Base-by-base conservation (phyloP, 1,139 yeast genomes). In the Saccharomyces hybrid region DNA sequence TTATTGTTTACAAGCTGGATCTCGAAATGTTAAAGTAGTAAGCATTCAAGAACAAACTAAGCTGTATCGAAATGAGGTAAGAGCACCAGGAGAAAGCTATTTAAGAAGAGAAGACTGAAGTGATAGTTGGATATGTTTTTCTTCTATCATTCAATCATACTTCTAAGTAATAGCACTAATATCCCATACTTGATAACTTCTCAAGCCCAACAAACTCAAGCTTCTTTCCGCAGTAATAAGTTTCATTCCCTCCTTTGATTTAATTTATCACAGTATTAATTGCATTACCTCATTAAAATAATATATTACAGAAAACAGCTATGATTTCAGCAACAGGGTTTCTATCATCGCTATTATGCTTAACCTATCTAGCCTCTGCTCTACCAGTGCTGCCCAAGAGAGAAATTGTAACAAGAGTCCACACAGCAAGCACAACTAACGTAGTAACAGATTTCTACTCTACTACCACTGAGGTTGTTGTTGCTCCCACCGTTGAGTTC, bases 401-500 rank as follows among this genome's bases (percentile, higher is more conserved):
- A 34, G 72, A 68, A 47, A 63, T 81, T 27, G 75, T 84, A 54
- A 84, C 90, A 9, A 76, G 86, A 64, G 71, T 74, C 48, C 85
- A 81, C 63, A 83, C 88, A 28, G 89, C 88, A n/a, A 76, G 72
- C 31, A 75, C 79, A 3, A 81, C 81, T 6, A 61, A 65, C 28
- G 82, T 86, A 2, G 74, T 75, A 14, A 78, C 83, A 1, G 73
- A 77, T 54, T 78, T 81, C 25, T 75, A 75, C 59, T 76, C 82
- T 23, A 83, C 87, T 1, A 80, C 84, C 6, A 82, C 86, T 4
- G 77, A 83, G 48, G 78, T 86, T 8, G 73, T 80, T 30, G 75
- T 78, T 57, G 80, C 85, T 55, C 88, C 90, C 51, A 82, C 88
- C n/a, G 89, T 85, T 32, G 81, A 84, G 65, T 74, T 83, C 47